phyloP scores from a whole-genome alignment of 2,329 filamentous ascomycete genomes.

The Didymella pinodella region DNA sequence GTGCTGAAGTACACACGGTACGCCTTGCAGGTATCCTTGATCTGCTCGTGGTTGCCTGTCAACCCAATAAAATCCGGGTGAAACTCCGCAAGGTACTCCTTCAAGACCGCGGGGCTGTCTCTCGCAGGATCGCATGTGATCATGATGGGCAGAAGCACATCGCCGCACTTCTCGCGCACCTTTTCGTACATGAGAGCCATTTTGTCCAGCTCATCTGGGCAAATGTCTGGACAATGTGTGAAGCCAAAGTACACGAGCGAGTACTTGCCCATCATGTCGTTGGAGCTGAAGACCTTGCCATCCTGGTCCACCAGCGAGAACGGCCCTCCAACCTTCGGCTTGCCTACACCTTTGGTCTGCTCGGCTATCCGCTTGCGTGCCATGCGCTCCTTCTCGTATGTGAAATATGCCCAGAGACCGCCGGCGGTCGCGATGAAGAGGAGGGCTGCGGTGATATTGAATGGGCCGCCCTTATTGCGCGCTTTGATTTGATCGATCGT shows the following conservation, averaged over 20 bases:
- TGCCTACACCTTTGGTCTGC: slow-evolving; percentile 89
- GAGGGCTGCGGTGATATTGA: slow-evolving; percentile 89
- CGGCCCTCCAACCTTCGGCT: slow-evolving; percentile 88
- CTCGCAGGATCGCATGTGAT: slow-evolving; percentile 94
- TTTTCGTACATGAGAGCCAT: slow-evolving; percentile 95
- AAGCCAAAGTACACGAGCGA: slow-evolving; percentile 96
- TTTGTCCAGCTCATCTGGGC: slow-evolving; percentile 98
- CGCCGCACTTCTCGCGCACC: slow-evolving; percentile 59
- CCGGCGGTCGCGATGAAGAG: slow-evolving; percentile 83
- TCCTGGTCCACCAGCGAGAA: slow-evolving; percentile 86
- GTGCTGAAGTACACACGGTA: slow-evolving; percentile 98
- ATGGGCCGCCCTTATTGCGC: slow-evolving; percentile 66
- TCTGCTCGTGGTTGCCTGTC: slow-evolving; percentile 91
- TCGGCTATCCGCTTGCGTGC: slow-evolving; percentile 88
- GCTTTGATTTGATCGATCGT: slow-evolving; percentile 49
- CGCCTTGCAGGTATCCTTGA: slow-evolving; percentile 92
- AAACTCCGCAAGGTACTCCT: slow-evolving; percentile 89
- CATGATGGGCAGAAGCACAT: slow-evolving; percentile 78
- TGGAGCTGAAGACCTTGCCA: slow-evolving; percentile 77
- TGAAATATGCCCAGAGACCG: slow-evolving; percentile 87
- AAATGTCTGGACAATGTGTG: slow-evolving; percentile 97
- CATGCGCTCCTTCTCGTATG: slow-evolving; percentile 90
- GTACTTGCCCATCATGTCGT: slow-evolving; percentile 87
- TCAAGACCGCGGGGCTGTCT: slow-evolving; percentile 84
- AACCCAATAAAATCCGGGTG: slow-evolving; percentile 85